Conservation (phyloP, 2,329 filamentous ascomycete species). For the Paecilomyces niveus region DNA sequence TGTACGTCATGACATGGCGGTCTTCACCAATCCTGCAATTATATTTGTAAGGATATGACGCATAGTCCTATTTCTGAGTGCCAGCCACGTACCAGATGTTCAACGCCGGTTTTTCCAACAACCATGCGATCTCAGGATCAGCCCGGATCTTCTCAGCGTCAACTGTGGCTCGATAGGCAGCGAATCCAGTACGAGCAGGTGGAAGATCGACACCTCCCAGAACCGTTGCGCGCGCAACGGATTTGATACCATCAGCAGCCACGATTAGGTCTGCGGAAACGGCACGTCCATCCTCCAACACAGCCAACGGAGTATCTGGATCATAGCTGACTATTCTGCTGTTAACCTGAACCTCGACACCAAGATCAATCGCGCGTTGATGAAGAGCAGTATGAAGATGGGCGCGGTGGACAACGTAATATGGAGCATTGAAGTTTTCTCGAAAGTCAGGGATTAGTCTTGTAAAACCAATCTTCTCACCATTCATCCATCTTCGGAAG, state of each 20-base stretch:
- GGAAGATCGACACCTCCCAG: conserved; percentile 4
- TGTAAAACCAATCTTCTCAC: conserved; percentile 27
- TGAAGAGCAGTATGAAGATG: conserved; percentile 22
- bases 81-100: not conserved
- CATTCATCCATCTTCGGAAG: conserved; percentile 29
- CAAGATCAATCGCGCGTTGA: conserved; percentile 10
- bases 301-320: not conserved
- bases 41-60: not conserved
- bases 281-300: not conserved
- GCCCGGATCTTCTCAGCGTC: conserved; percentile 9
- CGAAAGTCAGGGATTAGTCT: conserved; percentile 23
- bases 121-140: conserved; percentile 8
- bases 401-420: conserved; percentile 23
- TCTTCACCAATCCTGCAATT: not conserved
- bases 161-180: conserved; percentile 13
- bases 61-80: not conserved
- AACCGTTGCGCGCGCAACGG: not conserved
- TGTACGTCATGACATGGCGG: conserved; percentile 28
- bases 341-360: not conserved
- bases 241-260: not conserved
- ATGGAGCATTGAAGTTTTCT: conserved; percentile 14
- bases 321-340: not conserved
- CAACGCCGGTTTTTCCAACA: conserved; percentile 1
- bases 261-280: not conserved
- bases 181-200: conserved; percentile 5